phyloP scores from a whole-genome alignment of 2,329 filamentous ascomycete species.

The Paracorniculantispora psalliotae region DNA sequence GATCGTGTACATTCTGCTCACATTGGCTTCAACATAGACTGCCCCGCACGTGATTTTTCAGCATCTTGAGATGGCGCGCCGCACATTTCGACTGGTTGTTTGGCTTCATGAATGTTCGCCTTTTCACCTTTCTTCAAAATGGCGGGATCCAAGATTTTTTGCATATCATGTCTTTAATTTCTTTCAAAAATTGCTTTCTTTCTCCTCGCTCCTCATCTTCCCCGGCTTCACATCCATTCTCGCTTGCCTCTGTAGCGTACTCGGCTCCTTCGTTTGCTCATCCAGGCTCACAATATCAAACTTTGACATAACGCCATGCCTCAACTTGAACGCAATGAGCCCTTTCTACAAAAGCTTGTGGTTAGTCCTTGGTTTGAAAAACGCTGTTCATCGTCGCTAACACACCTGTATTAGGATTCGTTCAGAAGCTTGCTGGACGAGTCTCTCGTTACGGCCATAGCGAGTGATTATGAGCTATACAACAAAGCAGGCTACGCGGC shows the following conservation, averaged over 20 bases:
- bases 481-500: slow-evolving; percentile 45
- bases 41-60: slow-evolving; percentile 4
- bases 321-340: background rate
- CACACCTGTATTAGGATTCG: slow-evolving; percentile 46
- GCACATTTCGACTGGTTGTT: background rate
- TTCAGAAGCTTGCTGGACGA: slow-evolving; percentile 74
- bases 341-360: slow-evolving; percentile 2
- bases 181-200: background rate
- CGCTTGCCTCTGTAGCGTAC: background rate
- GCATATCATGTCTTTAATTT: background rate
- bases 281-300: background rate
- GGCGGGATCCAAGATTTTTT: background rate
- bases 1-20: background rate
- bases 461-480: slow-evolving; percentile 65
- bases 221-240: background rate
- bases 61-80: background rate
- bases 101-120: background rate
- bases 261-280: background rate
- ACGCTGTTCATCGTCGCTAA: background rate
- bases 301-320: background rate
- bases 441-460: slow-evolving; percentile 69
- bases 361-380: background rate
- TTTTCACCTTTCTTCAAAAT: too few species aligned
- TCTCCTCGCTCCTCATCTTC: background rate
- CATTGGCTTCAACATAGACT: background rate